Evolutionary conservation across 805 yeast species (phyloP).

Genomic region (Saturnispora galanensis): DNA sequence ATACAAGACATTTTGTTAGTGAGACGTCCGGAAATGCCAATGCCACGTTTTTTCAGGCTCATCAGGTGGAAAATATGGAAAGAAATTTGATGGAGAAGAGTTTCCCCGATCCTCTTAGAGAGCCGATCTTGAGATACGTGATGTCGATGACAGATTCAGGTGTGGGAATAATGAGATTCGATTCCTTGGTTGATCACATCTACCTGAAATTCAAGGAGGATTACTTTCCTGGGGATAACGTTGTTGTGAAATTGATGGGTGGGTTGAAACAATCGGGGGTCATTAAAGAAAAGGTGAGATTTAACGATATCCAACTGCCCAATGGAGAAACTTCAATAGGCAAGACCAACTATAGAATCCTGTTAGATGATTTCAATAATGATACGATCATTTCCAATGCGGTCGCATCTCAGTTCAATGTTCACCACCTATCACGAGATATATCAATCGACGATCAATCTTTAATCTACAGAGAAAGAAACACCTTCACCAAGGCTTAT

Average conservation of each 20-base stretch:
- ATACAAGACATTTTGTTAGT: constrained; percentile 75
- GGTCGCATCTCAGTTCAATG: constrained; percentile 5
- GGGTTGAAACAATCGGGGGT: constrained; percentile 41
- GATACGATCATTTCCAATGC: constrained; percentile 23
- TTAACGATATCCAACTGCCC: constrained; percentile 38
- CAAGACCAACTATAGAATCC: constrained; percentile 61
- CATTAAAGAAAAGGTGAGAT: constrained; percentile 80
- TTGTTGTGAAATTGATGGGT: constrained; percentile 42
- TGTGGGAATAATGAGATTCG: constrained; percentile 41
- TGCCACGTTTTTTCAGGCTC: constrained; percentile 83
- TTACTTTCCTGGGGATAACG: constrained; percentile 86
- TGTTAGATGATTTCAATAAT: constrained; percentile 29
- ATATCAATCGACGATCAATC: constrained; percentile 56
- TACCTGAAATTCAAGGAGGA: constrained; percentile 69
- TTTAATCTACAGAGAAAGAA: constrained; percentile 73
- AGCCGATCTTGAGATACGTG: constrained; percentile 77
- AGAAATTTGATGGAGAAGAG: constrained; percentile 57
- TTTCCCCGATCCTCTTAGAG: constrained; percentile 87
- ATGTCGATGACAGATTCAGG: constrained; percentile 68
- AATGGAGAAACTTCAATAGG: constrained; percentile 31
- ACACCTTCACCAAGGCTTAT: constrained; percentile 79
- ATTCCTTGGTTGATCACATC: constrained; percentile 79
- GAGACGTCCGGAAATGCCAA: constrained; percentile 93
- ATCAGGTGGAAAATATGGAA: constrained; percentile 59
- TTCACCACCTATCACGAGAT: constrained; percentile 25